Evolutionary conservation across 208 protist species (phyloP), one percentile per base, ranked within the genome.

Genomic region (Novymonas esmeraldas): DNA sequence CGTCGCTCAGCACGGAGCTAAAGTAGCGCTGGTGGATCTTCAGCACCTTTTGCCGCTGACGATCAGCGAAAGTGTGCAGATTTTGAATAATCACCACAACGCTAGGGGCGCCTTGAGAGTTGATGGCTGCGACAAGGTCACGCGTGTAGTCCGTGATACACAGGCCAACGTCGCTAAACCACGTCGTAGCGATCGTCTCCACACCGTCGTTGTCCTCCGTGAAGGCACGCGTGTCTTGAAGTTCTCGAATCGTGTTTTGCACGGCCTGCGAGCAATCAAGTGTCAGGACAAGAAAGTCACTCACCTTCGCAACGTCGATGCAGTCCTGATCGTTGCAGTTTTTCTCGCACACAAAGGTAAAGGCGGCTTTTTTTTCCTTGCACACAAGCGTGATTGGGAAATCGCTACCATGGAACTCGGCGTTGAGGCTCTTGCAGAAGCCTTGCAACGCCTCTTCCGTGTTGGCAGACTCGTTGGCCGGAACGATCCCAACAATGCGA

Each of bases 91-190:
- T 64, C 3, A 96, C 90, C 3, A 85, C 79, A 62, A 94, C 49
- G 56, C 69, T 87, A 4, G 90, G 83, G 6, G 82, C 65, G 6
- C 90, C 87, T 62, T 96, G 90, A 13, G 80, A 70, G 66, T 96
- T 96, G 18, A 96, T 62, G 36, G 82, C 45, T 2, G 85, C 66
- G 39, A 96, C 80, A 11, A 96, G 57, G 16, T 90, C 82, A 46
- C 90, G 87, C 14, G 90, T 96, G 67, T 85, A 93, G 41, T 93
- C 87, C 0, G 90, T 96, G 62, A 96, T 93, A 61, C 90, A 96
- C 3, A 96, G 52, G 1, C 90, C 90, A 45, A 93, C 70, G 50
- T 96, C 88, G 48, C 82, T 89, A 73, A 88, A 94, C 88, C 90
- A 96, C 0, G 87, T 94, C 22, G 85, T 89, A 18, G 78, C 85